These are phyloP conservation scores for Kickxella alabastrina DNA, from an alignment of 192 early-diverging fungal species.

Conservation along the genomic window DNA sequence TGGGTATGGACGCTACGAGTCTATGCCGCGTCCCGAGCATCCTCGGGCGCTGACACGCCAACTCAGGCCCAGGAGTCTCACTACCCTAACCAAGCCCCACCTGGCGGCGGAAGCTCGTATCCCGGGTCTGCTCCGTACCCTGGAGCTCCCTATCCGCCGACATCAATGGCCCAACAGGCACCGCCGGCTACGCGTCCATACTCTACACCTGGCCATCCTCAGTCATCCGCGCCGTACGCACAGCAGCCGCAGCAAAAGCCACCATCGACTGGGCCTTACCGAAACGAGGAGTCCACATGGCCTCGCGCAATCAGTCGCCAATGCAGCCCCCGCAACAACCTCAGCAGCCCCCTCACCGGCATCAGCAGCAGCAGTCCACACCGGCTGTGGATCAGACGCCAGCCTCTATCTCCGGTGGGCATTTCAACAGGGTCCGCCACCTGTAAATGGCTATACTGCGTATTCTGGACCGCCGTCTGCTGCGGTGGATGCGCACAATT, in stretches of 20 bases:
- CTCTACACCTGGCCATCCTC: slow-evolving; percentile 14
- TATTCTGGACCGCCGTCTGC: slow-evolving; percentile 10
- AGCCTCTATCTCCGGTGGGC: background rate
- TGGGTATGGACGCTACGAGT: slow-evolving; percentile 27
- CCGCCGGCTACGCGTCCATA: slow-evolving; percentile 20
- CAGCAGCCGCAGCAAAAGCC: slow-evolving; percentile 13
- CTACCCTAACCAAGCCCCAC: slow-evolving; percentile 17
- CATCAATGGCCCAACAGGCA: slow-evolving; percentile 22
- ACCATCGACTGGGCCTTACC: slow-evolving; percentile 16
- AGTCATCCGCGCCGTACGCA: slow-evolving; percentile 10
- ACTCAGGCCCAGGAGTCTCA: slow-evolving; percentile 9
- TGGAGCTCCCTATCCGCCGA: slow-evolving; percentile 22
- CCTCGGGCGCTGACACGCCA: slow-evolving; percentile 4
- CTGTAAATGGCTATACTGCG: slow-evolving; percentile 33
- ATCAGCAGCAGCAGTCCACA: slow-evolving; percentile 14
- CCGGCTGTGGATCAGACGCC: slow-evolving; percentile 8
- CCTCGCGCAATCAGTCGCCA: slow-evolving; percentile 38
- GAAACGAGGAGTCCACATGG: slow-evolving; percentile 17
- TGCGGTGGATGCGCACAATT: slow-evolving; percentile 3
- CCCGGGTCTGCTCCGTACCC: slow-evolving; percentile 6
- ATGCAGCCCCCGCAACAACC: slow-evolving; percentile 21
- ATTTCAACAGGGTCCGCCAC: slow-evolving; percentile 33
- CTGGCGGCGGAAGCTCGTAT: slow-evolving; percentile 6
- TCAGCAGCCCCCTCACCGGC: slow-evolving; percentile 11
- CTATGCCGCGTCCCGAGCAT: slow-evolving; percentile 16